A percentile compares a stretch with the other conserved stretches of the same genome.
Conservation (phyloP, 2,329 filamentous ascomycete genomes). For the Chalaropsis ovoidea region DNA sequence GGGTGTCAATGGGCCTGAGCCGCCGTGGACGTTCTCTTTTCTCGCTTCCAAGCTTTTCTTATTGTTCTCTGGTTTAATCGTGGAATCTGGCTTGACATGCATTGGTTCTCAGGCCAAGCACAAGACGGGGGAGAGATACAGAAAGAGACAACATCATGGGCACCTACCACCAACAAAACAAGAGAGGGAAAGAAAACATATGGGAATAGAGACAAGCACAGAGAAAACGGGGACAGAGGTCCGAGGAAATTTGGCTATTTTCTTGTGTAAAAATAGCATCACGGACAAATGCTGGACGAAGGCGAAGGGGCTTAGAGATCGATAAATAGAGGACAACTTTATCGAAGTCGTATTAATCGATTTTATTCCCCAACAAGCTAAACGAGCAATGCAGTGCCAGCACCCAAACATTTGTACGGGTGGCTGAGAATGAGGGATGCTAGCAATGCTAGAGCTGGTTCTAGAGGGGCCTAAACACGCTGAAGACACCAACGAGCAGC, state of each 20-base stretch:
- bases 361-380: not conserved
- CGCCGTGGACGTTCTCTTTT: too few relatives aligned
- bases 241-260: not conserved
- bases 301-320: not conserved
- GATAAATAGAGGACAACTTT: not conserved
- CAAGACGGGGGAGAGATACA: too few relatives aligned
- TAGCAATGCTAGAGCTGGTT: not conserved
- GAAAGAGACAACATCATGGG: too few relatives aligned
- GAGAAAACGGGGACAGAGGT: not conserved
- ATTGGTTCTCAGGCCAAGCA: too few relatives aligned
- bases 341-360: not conserved
- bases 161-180: too few relatives aligned
- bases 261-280: slow-evolving; percentile 1
- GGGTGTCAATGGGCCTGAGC: too few relatives aligned
- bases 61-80: too few relatives aligned
- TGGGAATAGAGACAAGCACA: not conserved
- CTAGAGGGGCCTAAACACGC: not conserved
- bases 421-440: slow-evolving; percentile 1
- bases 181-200: not conserved
- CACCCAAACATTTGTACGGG: not conserved
- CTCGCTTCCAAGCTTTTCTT: too few relatives aligned
- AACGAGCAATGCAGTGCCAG: not conserved
- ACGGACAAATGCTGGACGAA: not conserved
- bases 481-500: not conserved
- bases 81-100: too few relatives aligned